A percentile compares a stretch with the other conserved stretches of the same genome.
Evolutionary conservation across 192 early-diverging fungal genomes (phyloP).

Genomic region (Backusella liffmaniae): DNA sequence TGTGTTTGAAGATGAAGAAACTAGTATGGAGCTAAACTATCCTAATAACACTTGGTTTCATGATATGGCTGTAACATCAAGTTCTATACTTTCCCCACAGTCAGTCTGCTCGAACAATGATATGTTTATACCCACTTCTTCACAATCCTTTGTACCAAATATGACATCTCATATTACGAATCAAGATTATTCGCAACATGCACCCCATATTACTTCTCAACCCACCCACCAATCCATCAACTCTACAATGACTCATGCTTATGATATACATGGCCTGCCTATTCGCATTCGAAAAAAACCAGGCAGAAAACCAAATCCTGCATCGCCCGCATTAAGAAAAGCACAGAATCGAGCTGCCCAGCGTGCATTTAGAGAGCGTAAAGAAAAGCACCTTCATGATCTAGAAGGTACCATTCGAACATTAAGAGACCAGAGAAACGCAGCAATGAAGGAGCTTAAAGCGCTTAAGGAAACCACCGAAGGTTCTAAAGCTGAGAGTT

Average conservation of each 20-base stretch:
- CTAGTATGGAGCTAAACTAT: not conserved
- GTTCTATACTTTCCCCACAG: not conserved
- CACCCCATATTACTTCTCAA: not conserved
- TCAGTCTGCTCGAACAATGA: not conserved
- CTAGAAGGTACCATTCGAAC: slow-evolving; percentile 73
- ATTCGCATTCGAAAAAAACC: slow-evolving; percentile 51
- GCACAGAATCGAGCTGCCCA: slow-evolving; percentile 91
- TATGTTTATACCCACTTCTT: not conserved
- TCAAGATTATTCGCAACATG: not conserved
- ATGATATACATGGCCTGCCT: slow-evolving; percentile 34
- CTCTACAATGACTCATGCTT: not conserved
- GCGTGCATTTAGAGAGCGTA: slow-evolving; percentile 86
- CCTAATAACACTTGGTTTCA: not conserved
- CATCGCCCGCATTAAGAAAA: slow-evolving; percentile 52
- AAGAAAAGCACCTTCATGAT: slow-evolving; percentile 63
- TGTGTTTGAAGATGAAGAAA: not conserved
- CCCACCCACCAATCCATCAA: no score
- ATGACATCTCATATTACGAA: not conserved
- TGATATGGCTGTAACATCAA: not conserved
- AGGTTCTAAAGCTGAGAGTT: slow-evolving; percentile 41
- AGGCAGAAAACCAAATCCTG: slow-evolving; percentile 58
- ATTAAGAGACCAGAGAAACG: slow-evolving; percentile 58
- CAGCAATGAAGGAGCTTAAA: slow-evolving; percentile 39
- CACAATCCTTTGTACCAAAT: not conserved
- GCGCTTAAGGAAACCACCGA: slow-evolving; percentile 37